Evolutionary conservation across 2,329 filamentous ascomycete genomes (phyloP).

Genomic region (Passalora sequoiae): DNA sequence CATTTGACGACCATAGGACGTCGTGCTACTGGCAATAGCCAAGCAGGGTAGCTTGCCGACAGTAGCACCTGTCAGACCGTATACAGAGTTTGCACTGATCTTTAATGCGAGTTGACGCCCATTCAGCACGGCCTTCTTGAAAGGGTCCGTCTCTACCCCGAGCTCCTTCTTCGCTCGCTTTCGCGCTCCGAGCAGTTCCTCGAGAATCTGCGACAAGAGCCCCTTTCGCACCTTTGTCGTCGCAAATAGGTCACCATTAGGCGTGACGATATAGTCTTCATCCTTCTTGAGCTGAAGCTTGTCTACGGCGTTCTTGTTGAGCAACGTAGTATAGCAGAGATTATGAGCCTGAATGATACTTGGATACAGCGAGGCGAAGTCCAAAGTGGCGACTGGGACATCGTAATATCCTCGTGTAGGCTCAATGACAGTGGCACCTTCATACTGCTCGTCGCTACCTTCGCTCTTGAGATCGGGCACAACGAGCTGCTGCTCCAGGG

Average conservation of each 20-base stretch:
- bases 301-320: conserved; percentile 73
- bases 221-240: conserved; percentile 87
- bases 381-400: conserved; percentile 89
- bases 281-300: conserved; percentile 74
- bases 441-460: conserved; percentile 77
- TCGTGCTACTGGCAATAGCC: conserved; percentile 92
- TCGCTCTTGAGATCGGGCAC: conserved; percentile 79
- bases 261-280: conserved; percentile 93
- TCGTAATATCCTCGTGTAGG: conserved; percentile 90
- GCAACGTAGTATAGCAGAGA: conserved; percentile 89
- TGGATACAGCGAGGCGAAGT: conserved; percentile 97
- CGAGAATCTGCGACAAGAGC: conserved; percentile 87
- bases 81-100: conserved; percentile 94
- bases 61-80: conserved; percentile 92
- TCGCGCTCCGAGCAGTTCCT: conserved; percentile 84
- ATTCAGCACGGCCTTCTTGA: conserved; percentile 96
- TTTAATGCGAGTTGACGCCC: conserved; percentile 95
- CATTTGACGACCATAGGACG: conserved; percentile 95
- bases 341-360: conserved; percentile 99
- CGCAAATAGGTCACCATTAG: conserved; percentile 88
- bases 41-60: conserved; percentile 93
- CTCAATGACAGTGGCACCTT: conserved; percentile 97
- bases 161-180: conserved; percentile 92
- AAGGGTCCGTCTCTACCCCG: conserved; percentile 82
- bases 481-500: conserved; percentile 84